A percentile compares a stretch with the other conserved stretches of the same genome.
phyloP scores from a whole-genome alignment of 192 early-diverging fungal species.

The Coemansia sp. region DNA sequence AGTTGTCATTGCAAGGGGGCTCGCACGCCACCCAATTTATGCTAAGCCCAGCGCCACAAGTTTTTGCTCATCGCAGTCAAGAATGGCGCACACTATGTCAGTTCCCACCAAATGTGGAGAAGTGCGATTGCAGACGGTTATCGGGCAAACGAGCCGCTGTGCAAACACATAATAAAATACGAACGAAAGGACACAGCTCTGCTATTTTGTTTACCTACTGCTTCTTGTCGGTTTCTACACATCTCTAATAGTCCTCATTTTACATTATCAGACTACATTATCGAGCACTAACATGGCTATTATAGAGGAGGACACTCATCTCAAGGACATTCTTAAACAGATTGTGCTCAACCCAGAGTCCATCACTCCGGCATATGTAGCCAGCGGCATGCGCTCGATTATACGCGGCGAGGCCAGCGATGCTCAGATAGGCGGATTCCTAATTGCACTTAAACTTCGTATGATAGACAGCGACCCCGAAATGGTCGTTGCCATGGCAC shows the following conservation, averaged over 20 bases:
- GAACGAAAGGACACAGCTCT: background rate
- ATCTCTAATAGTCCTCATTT: background rate
- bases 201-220: background rate
- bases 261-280: background rate
- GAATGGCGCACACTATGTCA: background rate
- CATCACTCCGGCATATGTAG: constrained; percentile 62
- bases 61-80: background rate
- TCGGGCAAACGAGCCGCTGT: too few relatives aligned
- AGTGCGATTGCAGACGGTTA: background rate
- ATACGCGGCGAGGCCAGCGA: constrained; percentile 77
- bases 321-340: constrained; percentile 64
- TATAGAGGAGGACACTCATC: constrained; percentile 5
- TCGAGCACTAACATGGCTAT: background rate
- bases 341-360: constrained; percentile 62
- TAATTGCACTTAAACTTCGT: constrained; percentile 72
- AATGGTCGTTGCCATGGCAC: constrained; percentile 78
- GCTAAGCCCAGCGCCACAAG: background rate
- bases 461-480: constrained; percentile 71
- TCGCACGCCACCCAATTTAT: too few relatives aligned
- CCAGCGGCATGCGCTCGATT: constrained; percentile 64
- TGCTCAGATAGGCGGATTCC: constrained; percentile 88
- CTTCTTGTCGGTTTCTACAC: background rate
- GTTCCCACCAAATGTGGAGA: background rate
- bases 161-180: background rate
- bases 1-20: too few relatives aligned